Percentiles rank a stretch among this genome's conserved stretches.
Conservation (phyloP, 139 green algal genomes). For the Ettlia oleoabundans region DNA sequence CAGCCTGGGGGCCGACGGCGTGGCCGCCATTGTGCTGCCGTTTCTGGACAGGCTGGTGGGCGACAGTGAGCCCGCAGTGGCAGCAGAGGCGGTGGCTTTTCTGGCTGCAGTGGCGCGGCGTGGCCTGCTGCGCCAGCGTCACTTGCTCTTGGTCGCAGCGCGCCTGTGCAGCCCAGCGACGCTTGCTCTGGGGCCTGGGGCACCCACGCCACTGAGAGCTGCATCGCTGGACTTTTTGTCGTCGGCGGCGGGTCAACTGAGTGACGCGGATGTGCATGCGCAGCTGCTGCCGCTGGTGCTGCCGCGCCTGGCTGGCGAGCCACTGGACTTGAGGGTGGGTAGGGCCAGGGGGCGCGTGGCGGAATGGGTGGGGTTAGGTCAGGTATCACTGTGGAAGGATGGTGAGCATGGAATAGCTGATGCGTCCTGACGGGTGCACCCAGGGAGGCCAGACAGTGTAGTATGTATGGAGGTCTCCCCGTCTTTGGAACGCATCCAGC, state of each 20-base stretch:
- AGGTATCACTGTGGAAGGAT: too few relatives aligned
- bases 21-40: constrained; percentile 92
- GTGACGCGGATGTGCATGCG: constrained; percentile 71
- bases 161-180: constrained; percentile 46
- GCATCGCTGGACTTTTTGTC: constrained; percentile 72
- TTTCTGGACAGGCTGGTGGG: constrained; percentile 88
- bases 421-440: too few relatives aligned
- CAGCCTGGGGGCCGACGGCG: constrained; percentile 55
- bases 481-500: too few relatives aligned
- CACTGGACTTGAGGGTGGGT: constrained; percentile 30
- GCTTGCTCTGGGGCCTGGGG: constrained; percentile 58
- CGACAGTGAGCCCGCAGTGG: constrained; percentile 68
- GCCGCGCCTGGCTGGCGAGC: constrained; percentile 47
- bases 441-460: too few relatives aligned
- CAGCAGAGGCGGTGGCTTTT: constrained; percentile 72
- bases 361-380: not conserved
- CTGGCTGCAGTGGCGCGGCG: constrained; percentile 53
- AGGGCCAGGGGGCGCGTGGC: not conserved
- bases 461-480: too few relatives aligned
- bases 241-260: constrained; percentile 63
- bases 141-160: constrained; percentile 61
- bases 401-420: too few relatives aligned
- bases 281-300: constrained; percentile 67
- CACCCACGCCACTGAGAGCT: constrained; percentile 57
- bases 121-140: constrained; percentile 41